phyloP scores from a whole-genome alignment of 2,329 filamentous ascomycete genomes.

The Capronia coronata region DNA sequence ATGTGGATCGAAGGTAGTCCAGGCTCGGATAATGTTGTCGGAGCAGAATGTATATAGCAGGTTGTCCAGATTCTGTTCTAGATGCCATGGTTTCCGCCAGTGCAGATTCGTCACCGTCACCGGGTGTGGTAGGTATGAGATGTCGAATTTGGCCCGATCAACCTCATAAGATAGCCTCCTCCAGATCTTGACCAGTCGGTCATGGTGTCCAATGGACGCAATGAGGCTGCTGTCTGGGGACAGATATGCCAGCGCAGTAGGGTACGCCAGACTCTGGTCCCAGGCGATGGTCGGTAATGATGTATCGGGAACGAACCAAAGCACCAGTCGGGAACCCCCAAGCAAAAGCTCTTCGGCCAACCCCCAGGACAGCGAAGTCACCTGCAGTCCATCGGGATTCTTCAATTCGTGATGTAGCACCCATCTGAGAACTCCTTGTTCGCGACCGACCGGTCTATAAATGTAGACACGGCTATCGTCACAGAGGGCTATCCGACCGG shows the following conservation, averaged over 20 bases:
- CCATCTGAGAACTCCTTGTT: slow-evolving; percentile 59
- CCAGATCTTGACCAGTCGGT: slow-evolving; percentile 89
- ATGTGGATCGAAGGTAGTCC: slow-evolving; percentile 69
- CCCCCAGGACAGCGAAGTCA: slow-evolving; percentile 75
- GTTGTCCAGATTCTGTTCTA: slow-evolving; percentile 74
- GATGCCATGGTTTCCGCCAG: slow-evolving; percentile 74
- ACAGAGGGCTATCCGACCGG: slow-evolving; percentile 77
- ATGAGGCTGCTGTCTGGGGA: slow-evolving; percentile 85
- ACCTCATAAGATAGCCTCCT: slow-evolving; percentile 75
- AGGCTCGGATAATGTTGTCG: slow-evolving; percentile 74
- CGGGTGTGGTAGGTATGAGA: slow-evolving; percentile 83
- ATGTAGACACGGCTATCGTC: slow-evolving; percentile 62
- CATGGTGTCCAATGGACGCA: slow-evolving; percentile 69
- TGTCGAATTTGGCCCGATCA: slow-evolving; percentile 79
- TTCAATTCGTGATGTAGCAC: slow-evolving; percentile 20
- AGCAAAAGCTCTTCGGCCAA: slow-evolving; percentile 75
- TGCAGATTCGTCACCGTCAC: slow-evolving; percentile 71
- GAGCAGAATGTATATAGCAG: slow-evolving; percentile 83
- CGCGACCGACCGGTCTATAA: slow-evolving; percentile 67
- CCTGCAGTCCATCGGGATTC: slow-evolving; percentile 40
- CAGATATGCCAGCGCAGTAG: slow-evolving; percentile 66
- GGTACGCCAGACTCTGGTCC: slow-evolving; percentile 66
- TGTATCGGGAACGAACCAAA: slow-evolving; percentile 54
- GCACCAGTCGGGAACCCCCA: slow-evolving; percentile 61
- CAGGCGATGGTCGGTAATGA: slow-evolving; percentile 52